A percentile compares a stretch with the other conserved stretches of the same genome.
Conservation (phyloP, 2,329 filamentous ascomycete species). For the Pseudogymnoascus sp. region DNA sequence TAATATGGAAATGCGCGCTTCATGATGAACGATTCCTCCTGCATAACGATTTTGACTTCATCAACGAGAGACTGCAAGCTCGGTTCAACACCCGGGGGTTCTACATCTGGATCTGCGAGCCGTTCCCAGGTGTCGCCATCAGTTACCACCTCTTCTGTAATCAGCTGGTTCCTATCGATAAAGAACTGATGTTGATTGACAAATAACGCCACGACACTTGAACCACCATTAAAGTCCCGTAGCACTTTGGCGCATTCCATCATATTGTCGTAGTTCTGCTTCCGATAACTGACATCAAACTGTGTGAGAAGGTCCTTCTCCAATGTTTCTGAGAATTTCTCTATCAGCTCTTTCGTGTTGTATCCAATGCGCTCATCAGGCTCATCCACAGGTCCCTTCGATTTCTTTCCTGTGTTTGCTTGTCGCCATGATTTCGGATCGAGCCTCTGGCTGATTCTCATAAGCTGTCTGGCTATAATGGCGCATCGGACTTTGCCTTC, state of each 20-base stretch:
- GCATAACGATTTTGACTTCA: constrained; percentile 90
- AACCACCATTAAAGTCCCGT: constrained; percentile 90
- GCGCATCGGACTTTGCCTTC: constrained; percentile 93
- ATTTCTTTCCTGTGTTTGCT: constrained; percentile 44
- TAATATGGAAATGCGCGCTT: constrained; percentile 94
- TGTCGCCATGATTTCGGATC: constrained; percentile 68
- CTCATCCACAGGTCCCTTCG: constrained; percentile 33
- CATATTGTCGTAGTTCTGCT: constrained; percentile 97
- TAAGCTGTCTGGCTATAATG: constrained; percentile 83
- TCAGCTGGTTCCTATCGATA: constrained; percentile 87
- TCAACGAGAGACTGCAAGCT: constrained; percentile 87
- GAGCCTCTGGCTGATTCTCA: constrained; percentile 87
- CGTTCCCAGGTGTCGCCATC: constrained; percentile 71
- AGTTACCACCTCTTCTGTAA: constrained; percentile 55
- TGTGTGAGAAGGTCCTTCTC: constrained; percentile 93
- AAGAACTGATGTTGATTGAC: constrained; percentile 99
- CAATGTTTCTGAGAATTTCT: constrained; percentile 91
- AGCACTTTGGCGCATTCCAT: constrained; percentile 90
- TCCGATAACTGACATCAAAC: constrained; percentile 93
- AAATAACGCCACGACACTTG: constrained; percentile 90
- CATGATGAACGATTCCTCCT: constrained; percentile 95
- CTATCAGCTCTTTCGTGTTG: constrained; percentile 79
- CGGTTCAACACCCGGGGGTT: constrained; percentile 83
- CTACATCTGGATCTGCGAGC: constrained; percentile 86
- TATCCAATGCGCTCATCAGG: constrained; percentile 26